These are phyloP conservation scores for Aspergillus felis DNA, from an alignment of 2,329 filamentous ascomycete genomes.

Conservation along the genomic window DNA sequence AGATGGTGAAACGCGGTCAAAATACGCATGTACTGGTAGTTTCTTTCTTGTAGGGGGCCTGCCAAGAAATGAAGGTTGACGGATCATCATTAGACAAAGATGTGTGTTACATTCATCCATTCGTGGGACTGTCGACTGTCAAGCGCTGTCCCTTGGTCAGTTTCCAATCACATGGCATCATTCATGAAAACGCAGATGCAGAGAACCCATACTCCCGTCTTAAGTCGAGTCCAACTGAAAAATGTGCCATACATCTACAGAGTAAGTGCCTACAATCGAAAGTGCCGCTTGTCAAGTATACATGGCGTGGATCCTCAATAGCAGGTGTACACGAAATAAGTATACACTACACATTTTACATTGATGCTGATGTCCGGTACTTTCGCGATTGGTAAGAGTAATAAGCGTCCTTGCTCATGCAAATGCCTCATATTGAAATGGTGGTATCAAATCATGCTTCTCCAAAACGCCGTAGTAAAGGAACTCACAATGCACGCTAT, in stretches of 20 bases:
- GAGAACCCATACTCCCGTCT: neutral
- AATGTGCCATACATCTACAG: no score
- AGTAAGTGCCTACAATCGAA: neutral
- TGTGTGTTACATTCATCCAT: no score
- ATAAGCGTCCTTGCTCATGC: neutral
- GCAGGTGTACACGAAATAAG: neutral
- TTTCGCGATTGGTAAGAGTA: neutral
- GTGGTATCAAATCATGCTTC: constrained; percentile 17
- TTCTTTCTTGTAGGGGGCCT: no score
- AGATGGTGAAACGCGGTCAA: no score
- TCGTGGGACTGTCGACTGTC: neutral
- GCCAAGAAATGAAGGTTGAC: neutral
- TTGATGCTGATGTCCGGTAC: neutral
- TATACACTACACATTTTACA: neutral
- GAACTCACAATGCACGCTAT: neutral
- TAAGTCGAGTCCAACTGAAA: neutral
- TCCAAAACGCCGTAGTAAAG: constrained; percentile 17
- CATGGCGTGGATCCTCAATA: neutral
- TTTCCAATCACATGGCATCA: neutral
- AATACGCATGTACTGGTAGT: no score
- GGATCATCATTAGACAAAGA: neutral
- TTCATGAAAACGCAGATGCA: neutral
- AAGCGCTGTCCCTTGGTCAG: neutral
- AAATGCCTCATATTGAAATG: neutral
- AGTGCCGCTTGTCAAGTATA: no score